Evolutionary conservation across 805 yeast genomes (phyloP).

Genomic region (Metschnikowia gelsemii): DNA sequence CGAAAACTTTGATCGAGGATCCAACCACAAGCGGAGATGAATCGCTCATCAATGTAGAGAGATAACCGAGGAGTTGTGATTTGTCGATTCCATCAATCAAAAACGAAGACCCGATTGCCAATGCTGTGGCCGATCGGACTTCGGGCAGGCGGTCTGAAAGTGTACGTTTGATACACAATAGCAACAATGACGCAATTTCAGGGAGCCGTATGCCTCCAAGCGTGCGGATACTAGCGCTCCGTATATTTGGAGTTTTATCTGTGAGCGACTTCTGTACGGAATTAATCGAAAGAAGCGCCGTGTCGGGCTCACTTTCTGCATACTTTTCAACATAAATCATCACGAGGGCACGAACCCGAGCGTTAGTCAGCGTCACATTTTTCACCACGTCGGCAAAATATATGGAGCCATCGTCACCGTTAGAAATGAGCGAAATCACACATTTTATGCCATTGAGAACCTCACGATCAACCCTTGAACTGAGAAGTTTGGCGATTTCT

Average conservation of each 20-base stretch:
- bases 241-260: conserved; percentile 63
- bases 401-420: conserved; percentile 41
- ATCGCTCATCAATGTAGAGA: conserved; percentile 63
- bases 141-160: conserved; percentile 68
- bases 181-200: conserved; percentile 75
- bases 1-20: conserved; percentile 59
- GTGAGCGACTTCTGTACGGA: conserved; percentile 81
- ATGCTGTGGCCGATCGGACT: conserved; percentile 78
- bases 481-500: conserved; percentile 65
- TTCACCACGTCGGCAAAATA: conserved; percentile 86
- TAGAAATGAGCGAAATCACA: conserved; percentile 38
- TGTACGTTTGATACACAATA: conserved; percentile 69
- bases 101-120: conserved; percentile 63
- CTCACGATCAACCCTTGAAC: conserved; percentile 63
- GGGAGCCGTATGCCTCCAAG: conserved; percentile 81
- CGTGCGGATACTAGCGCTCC: conserved; percentile 75
- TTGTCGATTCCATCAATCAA: conserved; percentile 39
- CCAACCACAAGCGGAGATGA: conserved; percentile 65
- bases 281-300: conserved; percentile 86
- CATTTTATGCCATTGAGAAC: conserved; percentile 42
- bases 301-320: conserved; percentile 82
- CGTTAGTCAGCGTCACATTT: conserved; percentile 66
- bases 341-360: conserved; percentile 72
- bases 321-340: conserved; percentile 70
- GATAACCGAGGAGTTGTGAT: conserved; percentile 49